A percentile compares a stretch with the other conserved stretches of the same genome.
These are phyloP conservation scores for Infundibulicybe gibba DNA, from an alignment of 768 basidiomycete genomes.

Conservation along the genomic window DNA sequence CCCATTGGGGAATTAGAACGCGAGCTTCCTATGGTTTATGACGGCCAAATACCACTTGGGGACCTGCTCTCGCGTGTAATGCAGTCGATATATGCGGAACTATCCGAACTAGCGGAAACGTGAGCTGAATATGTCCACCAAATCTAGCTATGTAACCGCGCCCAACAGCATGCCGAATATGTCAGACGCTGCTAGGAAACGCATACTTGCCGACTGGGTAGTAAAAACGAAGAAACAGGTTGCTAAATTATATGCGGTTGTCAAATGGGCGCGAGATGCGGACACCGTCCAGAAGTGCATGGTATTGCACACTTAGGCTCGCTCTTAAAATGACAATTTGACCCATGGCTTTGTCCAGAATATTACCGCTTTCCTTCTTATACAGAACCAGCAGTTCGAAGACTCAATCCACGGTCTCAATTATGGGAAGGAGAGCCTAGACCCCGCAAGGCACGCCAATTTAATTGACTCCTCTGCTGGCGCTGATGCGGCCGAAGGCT, in stretches of 20 bases:
- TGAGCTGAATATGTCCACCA: slow-evolving; percentile 31
- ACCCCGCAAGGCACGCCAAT: slow-evolving; percentile 65
- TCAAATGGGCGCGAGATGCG: slow-evolving; percentile 85
- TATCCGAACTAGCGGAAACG: slow-evolving; percentile 86
- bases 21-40: slow-evolving; percentile 70
- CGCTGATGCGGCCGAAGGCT: slow-evolving; percentile 42
- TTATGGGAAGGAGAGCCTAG: slow-evolving; percentile 64
- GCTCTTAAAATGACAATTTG: slow-evolving; percentile 1
- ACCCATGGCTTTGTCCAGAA: slow-evolving; percentile 45
- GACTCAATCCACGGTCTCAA: slow-evolving; percentile 59
- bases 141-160: slow-evolving; percentile 2
- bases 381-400: slow-evolving; percentile 83
- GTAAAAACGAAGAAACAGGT: slow-evolving; percentile 89
- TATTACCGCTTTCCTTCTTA: slow-evolving; percentile 82
- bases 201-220: slow-evolving; percentile 83
- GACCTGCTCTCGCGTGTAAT: slow-evolving; percentile 74
- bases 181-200: slow-evolving; percentile 78
- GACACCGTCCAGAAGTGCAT: slow-evolving; percentile 84
- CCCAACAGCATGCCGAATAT: slow-evolving; percentile 66
- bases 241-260: slow-evolving; percentile 82
- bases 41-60: slow-evolving; percentile 71
- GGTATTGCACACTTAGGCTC: slow-evolving; percentile 35
- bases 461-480: background rate
- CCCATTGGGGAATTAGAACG: slow-evolving; percentile 58
- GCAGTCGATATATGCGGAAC: slow-evolving; percentile 79